Percentiles rank a stretch among this genome's conserved stretches.
phyloP scores from a whole-genome alignment of 495 filamentous ascomycete species.

The Lasiosphaeria miniovina region DNA sequence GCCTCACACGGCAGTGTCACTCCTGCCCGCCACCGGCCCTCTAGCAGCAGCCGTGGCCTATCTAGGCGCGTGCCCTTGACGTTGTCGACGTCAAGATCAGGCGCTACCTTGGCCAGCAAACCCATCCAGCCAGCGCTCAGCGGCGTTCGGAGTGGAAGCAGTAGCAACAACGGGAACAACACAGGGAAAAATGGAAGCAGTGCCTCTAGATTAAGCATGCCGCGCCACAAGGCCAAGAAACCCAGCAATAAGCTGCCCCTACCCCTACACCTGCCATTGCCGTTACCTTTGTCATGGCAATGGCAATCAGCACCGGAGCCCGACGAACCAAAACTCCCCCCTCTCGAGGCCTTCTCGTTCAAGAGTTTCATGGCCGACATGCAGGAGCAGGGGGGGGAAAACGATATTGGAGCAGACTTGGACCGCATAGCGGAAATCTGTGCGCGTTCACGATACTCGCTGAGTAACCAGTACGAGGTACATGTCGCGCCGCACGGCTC shows the following conservation, averaged over 20 bases:
- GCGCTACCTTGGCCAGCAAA: conserved; percentile 15
- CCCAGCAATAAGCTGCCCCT: conserved; percentile 19
- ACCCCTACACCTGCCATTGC: conserved; percentile 7
- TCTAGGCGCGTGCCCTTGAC: conserved; percentile 29
- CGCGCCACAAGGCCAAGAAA: conserved; percentile 31
- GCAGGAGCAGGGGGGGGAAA: conserved; percentile 25
- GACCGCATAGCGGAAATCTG: conserved; percentile 60
- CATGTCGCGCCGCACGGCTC: conserved; percentile 54
- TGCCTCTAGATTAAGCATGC: conserved; percentile 23
- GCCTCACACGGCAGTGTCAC: conserved; percentile 18
- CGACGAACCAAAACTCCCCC: conserved; percentile 40
- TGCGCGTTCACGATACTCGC: conserved; percentile 51
- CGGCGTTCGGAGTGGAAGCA: conserved; percentile 22
- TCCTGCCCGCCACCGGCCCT: conserved; percentile 18
- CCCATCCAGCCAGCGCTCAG: conserved; percentile 25
- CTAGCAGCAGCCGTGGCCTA: conserved; percentile 24
- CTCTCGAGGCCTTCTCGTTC: conserved; percentile 57
- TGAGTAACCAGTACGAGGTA: conserved; percentile 60
- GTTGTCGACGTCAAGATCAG: conserved; percentile 17
- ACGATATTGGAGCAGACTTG: conserved; percentile 45
- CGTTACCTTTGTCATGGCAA: conserved; percentile 21
- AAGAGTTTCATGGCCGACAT: conserved; percentile 55
- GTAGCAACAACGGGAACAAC: neutral
- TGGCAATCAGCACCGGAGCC: conserved; percentile 20
- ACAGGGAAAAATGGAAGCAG: conserved; percentile 5